Conservation (phyloP, 2,329 filamentous ascomycete genomes). For the Falciphora oryzae region DNA sequence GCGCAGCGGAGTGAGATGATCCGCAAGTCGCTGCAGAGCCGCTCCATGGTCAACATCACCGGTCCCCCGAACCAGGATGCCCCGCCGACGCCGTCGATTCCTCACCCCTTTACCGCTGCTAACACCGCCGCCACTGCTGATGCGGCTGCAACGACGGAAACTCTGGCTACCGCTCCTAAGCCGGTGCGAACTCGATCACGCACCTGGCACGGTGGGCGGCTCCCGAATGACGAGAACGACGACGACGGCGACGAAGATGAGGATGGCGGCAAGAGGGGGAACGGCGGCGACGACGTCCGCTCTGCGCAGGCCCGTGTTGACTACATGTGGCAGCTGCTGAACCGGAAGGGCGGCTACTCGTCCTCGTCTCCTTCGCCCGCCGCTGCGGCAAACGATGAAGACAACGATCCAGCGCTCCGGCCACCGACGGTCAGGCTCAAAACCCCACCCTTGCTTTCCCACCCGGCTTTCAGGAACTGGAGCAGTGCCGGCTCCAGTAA, state of each 20-base stretch:
- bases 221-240: neutral
- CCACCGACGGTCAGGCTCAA: constrained; percentile 4
- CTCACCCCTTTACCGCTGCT: neutral
- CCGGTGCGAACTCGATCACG: neutral
- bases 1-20: constrained; percentile 34
- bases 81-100: neutral
- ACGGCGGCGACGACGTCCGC: neutral
- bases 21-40: constrained; percentile 33
- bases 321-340: neutral
- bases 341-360: neutral
- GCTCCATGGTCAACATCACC: constrained; percentile 15
- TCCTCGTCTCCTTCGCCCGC: neutral
- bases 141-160: neutral
- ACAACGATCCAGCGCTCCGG: neutral
- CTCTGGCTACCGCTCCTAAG: neutral
- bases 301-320: neutral
- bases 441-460: neutral
- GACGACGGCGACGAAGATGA: neutral
- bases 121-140: too few species aligned
- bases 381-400: neutral
- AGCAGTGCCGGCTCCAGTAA: neutral
- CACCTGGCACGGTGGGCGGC: neutral
- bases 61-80: neutral
- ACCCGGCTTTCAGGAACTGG: neutral
- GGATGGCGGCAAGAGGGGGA: neutral